These are phyloP conservation scores for Liriodendron chinense DNA, from an alignment of 164 flowering plant genomes.

Conservation along the genomic window DNA sequence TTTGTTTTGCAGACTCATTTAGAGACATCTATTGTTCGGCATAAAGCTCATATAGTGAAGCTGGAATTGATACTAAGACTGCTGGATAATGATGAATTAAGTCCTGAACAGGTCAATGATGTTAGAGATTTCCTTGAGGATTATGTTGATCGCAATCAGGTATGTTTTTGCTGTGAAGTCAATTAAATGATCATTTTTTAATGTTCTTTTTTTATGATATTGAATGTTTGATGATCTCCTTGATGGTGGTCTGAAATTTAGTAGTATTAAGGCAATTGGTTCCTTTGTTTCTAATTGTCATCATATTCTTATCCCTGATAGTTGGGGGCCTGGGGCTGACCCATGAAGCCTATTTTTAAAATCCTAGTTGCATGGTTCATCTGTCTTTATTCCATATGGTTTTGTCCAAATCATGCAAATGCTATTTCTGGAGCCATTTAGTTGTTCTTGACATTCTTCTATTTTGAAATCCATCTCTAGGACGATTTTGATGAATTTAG, in stretches of 20 bases:
- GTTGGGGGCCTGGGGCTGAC: too few species aligned
- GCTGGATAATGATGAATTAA: constrained; percentile 94
- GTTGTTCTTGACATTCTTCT: not conserved
- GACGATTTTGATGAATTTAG: constrained; percentile 96
- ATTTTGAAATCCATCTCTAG: constrained; percentile 35
- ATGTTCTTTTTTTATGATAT: not conserved
- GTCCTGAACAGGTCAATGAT: constrained; percentile 97
- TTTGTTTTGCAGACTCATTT: constrained; percentile 66
- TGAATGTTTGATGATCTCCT: not conserved
- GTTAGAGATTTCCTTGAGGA: constrained; percentile 92
- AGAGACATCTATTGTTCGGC: constrained; percentile 83
- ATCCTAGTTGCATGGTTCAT: not conserved
- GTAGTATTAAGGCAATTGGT: not conserved
- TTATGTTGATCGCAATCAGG: constrained; percentile 99
- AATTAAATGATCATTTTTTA: not conserved
- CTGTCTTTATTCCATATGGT: not conserved
- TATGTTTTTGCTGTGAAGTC: constrained; percentile 11
- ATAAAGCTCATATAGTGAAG: constrained; percentile 95
- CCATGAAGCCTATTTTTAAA: too few species aligned
- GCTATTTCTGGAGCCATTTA: constrained; percentile 1
- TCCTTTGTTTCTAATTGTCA: not conserved
- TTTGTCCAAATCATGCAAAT: not conserved
- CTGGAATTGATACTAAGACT: constrained; percentile 87
- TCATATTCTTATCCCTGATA: too few species aligned
- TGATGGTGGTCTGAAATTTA: not conserved